These are phyloP conservation scores for Sclerotinia spermophila DNA, from an alignment of 2,329 filamentous ascomycete species.

Conservation along the genomic window DNA sequence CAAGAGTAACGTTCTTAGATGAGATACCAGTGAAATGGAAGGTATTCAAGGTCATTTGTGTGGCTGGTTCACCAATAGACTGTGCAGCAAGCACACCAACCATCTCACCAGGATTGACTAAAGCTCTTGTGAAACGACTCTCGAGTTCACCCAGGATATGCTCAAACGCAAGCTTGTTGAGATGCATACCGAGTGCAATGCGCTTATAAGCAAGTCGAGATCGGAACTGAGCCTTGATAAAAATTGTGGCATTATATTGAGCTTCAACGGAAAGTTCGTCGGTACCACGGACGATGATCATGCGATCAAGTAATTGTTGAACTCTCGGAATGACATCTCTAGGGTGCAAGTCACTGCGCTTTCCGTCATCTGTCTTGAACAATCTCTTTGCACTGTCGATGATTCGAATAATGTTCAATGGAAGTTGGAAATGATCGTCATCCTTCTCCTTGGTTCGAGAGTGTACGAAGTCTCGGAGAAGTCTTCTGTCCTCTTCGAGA, in stretches of 20 bases:
- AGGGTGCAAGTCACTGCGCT: slow-evolving; percentile 85
- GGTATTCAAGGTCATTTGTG: slow-evolving; percentile 98
- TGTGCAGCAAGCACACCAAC: slow-evolving; percentile 96
- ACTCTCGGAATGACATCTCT: slow-evolving; percentile 81
- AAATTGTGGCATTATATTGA: slow-evolving; percentile 79
- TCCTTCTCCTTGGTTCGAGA: slow-evolving; percentile 67
- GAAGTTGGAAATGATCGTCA: slow-evolving; percentile 83
- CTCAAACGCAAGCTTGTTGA: slow-evolving; percentile 89
- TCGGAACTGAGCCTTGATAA: slow-evolving; percentile 89
- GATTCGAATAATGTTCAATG: slow-evolving; percentile 86
- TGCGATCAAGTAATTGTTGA: slow-evolving; percentile 66
- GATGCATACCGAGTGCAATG: slow-evolving; percentile 76
- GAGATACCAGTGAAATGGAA: slow-evolving; percentile 99
- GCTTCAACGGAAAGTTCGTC: slow-evolving; percentile 83
- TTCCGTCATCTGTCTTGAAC: slow-evolving; percentile 82
- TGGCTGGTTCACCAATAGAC: slow-evolving; percentile 97
- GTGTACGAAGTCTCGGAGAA: slow-evolving; percentile 53
- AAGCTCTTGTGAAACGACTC: slow-evolving; percentile 78
- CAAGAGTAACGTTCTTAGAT: slow-evolving; percentile 98
- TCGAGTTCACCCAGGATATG: slow-evolving; percentile 90
- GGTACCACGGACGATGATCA: slow-evolving; percentile 81
- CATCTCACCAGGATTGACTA: slow-evolving; percentile 95
- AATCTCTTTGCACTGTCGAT: slow-evolving; percentile 86
- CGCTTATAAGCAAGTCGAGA: slow-evolving; percentile 91
- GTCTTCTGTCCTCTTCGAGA: slow-evolving; percentile 68